Conservation (phyloP, 2,329 filamentous ascomycete genomes). For the Apiospora pterosperma region DNA sequence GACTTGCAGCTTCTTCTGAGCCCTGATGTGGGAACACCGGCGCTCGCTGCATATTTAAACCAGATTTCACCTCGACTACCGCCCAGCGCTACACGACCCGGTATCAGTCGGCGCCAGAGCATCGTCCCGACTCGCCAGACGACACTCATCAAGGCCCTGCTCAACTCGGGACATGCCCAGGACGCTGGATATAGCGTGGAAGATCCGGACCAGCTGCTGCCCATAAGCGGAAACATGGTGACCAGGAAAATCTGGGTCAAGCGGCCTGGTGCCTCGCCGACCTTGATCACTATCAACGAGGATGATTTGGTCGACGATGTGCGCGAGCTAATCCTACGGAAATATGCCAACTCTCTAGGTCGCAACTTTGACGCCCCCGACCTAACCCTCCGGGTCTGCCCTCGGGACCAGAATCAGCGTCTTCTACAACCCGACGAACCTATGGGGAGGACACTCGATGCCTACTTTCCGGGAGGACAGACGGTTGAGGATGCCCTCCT, state of each 20-base stretch:
- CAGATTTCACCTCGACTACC: constrained; percentile 7
- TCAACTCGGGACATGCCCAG: constrained; percentile 40
- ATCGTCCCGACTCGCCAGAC: constrained; percentile 42
- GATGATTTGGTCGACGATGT: constrained; percentile 94
- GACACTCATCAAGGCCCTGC: constrained; percentile 48
- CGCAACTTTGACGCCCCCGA: constrained; percentile 88
- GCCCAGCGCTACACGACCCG: constrained; percentile 21
- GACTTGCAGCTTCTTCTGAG: constrained; percentile 5
- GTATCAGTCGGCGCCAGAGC: constrained; percentile 38
- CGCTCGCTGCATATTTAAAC: constrained; percentile 7
- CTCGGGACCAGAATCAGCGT: constrained; percentile 63
- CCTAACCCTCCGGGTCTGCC: constrained; percentile 71
- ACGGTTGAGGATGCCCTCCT: constrained; percentile 83
- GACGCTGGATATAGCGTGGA: constrained; percentile 32
- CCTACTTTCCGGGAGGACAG: constrained; percentile 84
- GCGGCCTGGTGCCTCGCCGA: constrained; percentile 79
- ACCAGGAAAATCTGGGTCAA: constrained; percentile 93
- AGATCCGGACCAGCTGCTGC: constrained; percentile 29
- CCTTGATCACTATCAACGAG: constrained; percentile 78
- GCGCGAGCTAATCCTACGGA: constrained; percentile 84
- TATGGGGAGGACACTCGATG: constrained; percentile 73
- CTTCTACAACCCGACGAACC: constrained; percentile 81
- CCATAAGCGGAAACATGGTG: constrained; percentile 50
- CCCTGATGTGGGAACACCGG: constrained; percentile 12
- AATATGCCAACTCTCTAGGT: constrained; percentile 91